Evolutionary conservation across 352 stramenopile genomes (phyloP), one percentile per base, ranked within the genome.

Genomic region (Aphanomyces cochlioides): DNA sequence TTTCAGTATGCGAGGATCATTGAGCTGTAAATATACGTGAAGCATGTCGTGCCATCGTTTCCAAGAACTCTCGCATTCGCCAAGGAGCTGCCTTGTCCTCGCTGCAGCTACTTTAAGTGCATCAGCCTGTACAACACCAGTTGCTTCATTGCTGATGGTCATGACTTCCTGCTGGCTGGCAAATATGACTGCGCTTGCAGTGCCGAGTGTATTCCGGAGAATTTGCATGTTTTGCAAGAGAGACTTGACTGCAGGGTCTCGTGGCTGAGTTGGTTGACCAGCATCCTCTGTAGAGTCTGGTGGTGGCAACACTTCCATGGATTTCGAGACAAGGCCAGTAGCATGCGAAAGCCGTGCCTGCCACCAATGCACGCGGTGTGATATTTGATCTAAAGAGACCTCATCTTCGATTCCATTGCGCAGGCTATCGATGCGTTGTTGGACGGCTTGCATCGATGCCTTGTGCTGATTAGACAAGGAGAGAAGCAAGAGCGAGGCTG

Each of bases 121-220:
- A 7, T 17, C 21, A 58, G 50, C 2, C 7, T 63, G 34, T 4
- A 17, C 12, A 13, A 21, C 43, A 50, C 43, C 43, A 50, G 10
- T 12, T n/a, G 17, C 10, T 28, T 67, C 59, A 7, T 53, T 15
- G 12, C 53, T 21, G 10, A 28, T n/a, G 7, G 59, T n/a, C 34
- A 56, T 12, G 17, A 50, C 10, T 28, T 67, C 59, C 6, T 53
- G 37, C n/a, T 66, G n/a, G 10, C 19, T n/a, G 7, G 59, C 40
- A 50, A 56, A 67, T 6, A 67, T 41, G 5, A 67, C 39, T n/a
- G 59, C 59, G 12, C n/a, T 43, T 41, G 59, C 59, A 8, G 59
- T 56, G 38, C 56, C 43, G n/a, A 67, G 15, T 3, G 41, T 39
- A 37, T 41, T 61, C 15, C 34, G 19, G 6, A 61, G 21, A 28